Conservation (phyloP, 441 rosid genomes). For the Cnidoscolus chayamansa region DNA sequence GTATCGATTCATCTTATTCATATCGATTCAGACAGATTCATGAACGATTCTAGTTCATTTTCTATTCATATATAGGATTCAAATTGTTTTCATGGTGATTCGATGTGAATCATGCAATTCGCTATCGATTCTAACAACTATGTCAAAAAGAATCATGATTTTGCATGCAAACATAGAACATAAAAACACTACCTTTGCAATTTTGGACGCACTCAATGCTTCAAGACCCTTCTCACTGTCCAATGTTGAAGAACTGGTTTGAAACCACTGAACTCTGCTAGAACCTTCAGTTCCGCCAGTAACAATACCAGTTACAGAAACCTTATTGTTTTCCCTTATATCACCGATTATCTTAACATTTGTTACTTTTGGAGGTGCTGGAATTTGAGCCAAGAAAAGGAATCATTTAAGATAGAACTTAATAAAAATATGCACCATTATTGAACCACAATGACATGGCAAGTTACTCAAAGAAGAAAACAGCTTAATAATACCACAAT, state of each 20-base stretch:
- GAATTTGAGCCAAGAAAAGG: conserved; percentile 22
- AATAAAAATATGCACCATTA: conserved; percentile 19
- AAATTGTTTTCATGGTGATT: no score
- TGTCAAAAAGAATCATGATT: neutral
- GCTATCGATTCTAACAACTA: no score
- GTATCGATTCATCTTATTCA: no score
- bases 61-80: no score
- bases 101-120: no score
- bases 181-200: conserved; percentile 61
- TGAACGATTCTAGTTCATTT: no score
- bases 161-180: neutral
- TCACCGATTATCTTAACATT: conserved; percentile 89
- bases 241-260: conserved; percentile 49
- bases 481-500: neutral
- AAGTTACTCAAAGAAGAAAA: conserved; percentile 7
- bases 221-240: conserved; percentile 69
- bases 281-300: conserved; percentile 91
- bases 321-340: conserved; percentile 75
- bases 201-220: conserved; percentile 74
- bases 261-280: conserved; percentile 96
- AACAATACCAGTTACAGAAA: conserved; percentile 74
- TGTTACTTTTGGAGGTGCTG: conserved; percentile 92
- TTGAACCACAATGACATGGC: conserved; percentile 13
- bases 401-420: conserved; percentile 26
- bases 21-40: no score